Evolutionary conservation across 345 rosid genomes (phyloP), one percentile per base, ranked within the genome.

Genomic region (Eucalyptus sideroxylon): DNA sequence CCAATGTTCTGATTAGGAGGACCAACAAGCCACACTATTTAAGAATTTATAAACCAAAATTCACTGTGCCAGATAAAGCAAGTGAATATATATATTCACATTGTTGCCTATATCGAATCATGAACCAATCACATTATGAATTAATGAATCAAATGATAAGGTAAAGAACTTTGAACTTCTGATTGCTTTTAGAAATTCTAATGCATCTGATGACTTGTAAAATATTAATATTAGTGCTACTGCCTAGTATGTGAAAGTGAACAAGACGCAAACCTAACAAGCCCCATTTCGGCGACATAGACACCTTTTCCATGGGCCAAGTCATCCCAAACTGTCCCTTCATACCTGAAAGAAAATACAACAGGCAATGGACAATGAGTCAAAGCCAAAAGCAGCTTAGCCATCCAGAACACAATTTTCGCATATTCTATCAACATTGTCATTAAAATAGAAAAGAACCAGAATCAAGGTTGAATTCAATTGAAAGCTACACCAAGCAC

Each of bases 231-330:
- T 31, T 42, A 50, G 16, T 45, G 50, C 86, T 26, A 47, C 55
- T 50, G 40, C 42, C 13, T 49, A 50, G 87, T 51, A 19, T 86
- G 51, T 11, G 24, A 30, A 47, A 86, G 45, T 47, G 50, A 90
- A 23, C 42, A 45, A 77, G 86, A 31, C 15, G 88, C 90, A 92
- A 89, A 96, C 99, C 99, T 97, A 91, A 97, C 96, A 44, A 95
- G 95, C 53, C 98, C 99, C 86, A 94, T 86, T 89, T 96, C 98
- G 69, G 97, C 98, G 55, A 95, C 92, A 86, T 96, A 96, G 90
- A 97, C 99, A 92, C 99, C 99, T 93, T 96, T 97, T 13, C 99
- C 99, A 90, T 95, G 97, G 93, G 99, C 99, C 94, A 94, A 90
- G 91, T 96, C 98, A 96, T 97, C 98, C 99, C 99, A 97, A 45